phyloP scores from a whole-genome alignment of 208 protist genomes.

The Wallacemonas sp. region DNA sequence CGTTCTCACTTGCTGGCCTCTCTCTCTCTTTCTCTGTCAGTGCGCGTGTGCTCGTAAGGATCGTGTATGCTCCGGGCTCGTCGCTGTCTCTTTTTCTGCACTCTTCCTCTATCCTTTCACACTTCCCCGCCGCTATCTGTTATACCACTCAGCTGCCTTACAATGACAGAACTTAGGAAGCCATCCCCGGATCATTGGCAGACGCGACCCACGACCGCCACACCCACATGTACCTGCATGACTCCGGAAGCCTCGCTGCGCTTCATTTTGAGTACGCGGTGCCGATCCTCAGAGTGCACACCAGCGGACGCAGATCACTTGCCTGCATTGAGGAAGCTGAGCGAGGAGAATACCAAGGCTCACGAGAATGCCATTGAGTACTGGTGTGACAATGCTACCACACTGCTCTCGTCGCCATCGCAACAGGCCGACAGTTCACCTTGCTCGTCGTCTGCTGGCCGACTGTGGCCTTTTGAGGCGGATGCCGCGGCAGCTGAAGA shows the following conservation, averaged over 20 bases:
- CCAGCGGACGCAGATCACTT: neutral
- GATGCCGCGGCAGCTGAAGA: slow-evolving; percentile 1
- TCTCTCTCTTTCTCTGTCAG: no score
- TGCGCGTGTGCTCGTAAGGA: no score
- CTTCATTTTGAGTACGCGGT: neutral
- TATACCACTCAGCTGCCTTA: no score
- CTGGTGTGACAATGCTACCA: neutral
- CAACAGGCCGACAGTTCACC: neutral
- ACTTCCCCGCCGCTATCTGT: no score
- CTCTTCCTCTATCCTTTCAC: no score
- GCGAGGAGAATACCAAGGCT: neutral
- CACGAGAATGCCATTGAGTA: neutral
- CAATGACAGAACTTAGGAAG: no score
- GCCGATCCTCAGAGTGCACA: neutral
- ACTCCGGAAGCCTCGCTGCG: neutral
- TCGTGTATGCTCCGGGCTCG: no score
- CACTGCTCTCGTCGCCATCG: neutral
- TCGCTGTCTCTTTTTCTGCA: no score
- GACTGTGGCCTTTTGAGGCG: neutral
- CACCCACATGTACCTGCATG: no score
- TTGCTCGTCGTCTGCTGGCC: neutral
- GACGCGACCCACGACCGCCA: no score
- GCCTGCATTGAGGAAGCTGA: neutral
- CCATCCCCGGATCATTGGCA: no score
- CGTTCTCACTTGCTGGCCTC: no score